Conservation (phyloP, 2,329 filamentous ascomycete species). For the Xylaria sp. region DNA sequence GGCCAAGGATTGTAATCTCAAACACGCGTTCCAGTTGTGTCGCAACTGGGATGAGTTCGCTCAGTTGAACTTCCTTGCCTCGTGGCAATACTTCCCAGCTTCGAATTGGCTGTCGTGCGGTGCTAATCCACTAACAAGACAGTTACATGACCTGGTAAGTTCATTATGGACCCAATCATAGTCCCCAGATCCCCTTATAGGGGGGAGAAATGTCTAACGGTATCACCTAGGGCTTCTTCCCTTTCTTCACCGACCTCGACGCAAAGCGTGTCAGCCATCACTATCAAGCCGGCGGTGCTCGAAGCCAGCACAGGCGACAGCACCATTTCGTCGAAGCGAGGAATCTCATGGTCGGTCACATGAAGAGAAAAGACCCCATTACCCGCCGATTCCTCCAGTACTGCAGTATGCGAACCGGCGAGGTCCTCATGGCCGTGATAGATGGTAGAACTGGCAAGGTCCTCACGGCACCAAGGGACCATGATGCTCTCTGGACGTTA, state of each 20-base stretch:
- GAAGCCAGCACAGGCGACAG: constrained; percentile 22
- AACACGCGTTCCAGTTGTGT: constrained; percentile 42
- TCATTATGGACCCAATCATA: background rate
- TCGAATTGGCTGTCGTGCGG: constrained; percentile 41
- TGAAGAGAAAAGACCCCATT: constrained; percentile 31
- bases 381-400: constrained; percentile 33
- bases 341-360: constrained; percentile 32
- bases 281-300: constrained; percentile 22
- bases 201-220: constrained; percentile 9
- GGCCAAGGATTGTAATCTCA: constrained; percentile 42
- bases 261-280: constrained; percentile 22
- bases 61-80: constrained; percentile 41
- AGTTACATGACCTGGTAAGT: constrained; percentile 38
- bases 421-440: constrained; percentile 27
- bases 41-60: constrained; percentile 48
- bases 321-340: constrained; percentile 28
- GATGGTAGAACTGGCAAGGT: constrained; percentile 31
- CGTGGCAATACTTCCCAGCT: constrained; percentile 43
- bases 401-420: constrained; percentile 27
- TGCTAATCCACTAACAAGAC: constrained; percentile 34
- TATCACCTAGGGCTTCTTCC: constrained; percentile 25
- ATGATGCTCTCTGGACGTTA: constrained; percentile 27
- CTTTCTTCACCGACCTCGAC: constrained; percentile 26
- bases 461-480: constrained; percentile 23
- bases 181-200: background rate